phyloP scores from a whole-genome alignment of 306 rosid genomes.

The Pueraria montana region DNA sequence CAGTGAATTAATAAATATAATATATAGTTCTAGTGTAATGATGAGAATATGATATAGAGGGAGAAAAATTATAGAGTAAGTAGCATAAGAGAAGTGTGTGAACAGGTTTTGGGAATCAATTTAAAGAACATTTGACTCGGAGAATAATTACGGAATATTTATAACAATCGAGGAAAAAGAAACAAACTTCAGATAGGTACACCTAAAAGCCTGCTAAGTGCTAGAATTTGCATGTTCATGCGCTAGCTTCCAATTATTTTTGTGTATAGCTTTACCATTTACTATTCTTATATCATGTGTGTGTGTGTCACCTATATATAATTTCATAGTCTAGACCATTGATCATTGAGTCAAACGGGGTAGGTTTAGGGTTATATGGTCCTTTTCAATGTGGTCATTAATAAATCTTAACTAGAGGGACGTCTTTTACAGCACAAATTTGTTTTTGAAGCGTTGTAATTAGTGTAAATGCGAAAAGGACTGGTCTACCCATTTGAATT shows the following conservation, averaged over 20 bases:
- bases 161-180: slow-evolving; percentile 53
- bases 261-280: slow-evolving; percentile 37
- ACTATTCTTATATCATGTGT: neutral
- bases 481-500: slow-evolving; percentile 58
- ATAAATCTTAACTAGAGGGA: slow-evolving; percentile 43
- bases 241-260: slow-evolving; percentile 52
- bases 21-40: neutral
- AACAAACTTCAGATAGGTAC: slow-evolving; percentile 58
- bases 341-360: slow-evolving; percentile 51
- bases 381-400: slow-evolving; percentile 43
- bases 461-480: slow-evolving; percentile 62
- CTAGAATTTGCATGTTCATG: slow-evolving; percentile 56
- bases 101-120: slow-evolving; percentile 56
- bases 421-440: slow-evolving; percentile 41
- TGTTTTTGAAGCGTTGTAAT: slow-evolving; percentile 47
- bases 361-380: slow-evolving; percentile 54
- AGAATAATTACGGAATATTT: slow-evolving; percentile 65
- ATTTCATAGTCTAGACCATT: slow-evolving; percentile 28
- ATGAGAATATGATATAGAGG: slow-evolving; percentile 33
- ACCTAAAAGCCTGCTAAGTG: slow-evolving; percentile 62
- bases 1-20: neutral
- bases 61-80: neutral
- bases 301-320: neutral
- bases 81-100: slow-evolving; percentile 44
- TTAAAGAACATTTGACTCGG: slow-evolving; percentile 65